Conservation (phyloP, 2,329 filamentous ascomycete genomes). For the Epichloe coenophiala region DNA sequence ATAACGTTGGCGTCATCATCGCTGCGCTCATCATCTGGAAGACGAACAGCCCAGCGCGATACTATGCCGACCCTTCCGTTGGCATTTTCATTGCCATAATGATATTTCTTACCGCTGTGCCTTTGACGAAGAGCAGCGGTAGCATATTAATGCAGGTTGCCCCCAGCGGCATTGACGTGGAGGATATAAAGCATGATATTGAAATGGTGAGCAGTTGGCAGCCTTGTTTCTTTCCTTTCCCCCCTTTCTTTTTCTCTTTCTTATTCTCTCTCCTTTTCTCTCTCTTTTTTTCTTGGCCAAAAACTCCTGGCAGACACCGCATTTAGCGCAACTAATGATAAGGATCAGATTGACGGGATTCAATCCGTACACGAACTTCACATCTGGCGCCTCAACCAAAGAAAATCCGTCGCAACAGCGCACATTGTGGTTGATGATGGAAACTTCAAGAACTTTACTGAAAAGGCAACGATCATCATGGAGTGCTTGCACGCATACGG, state of each 20-base stretch:
- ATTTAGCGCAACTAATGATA: neutral
- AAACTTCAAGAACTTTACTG: constrained; percentile 43
- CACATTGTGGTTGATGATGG: constrained; percentile 51
- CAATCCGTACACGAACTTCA: constrained; percentile 58
- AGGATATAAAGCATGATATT: constrained; percentile 55
- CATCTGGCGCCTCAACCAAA: constrained; percentile 60
- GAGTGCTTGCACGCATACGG: constrained; percentile 63
- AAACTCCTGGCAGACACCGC: neutral
- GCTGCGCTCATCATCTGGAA: constrained; percentile 59
- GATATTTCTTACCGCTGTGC: constrained; percentile 51
- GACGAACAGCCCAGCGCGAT: constrained; percentile 39
- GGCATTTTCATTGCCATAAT: constrained; percentile 59
- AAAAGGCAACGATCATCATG: constrained; percentile 45
- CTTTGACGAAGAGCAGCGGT: constrained; percentile 48
- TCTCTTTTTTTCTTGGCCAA: neutral
- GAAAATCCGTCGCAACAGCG: constrained; percentile 54
- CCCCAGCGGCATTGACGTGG: constrained; percentile 43
- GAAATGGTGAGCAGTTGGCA: constrained; percentile 34
- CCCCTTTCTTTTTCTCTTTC: no score
- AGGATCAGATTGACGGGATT: constrained; percentile 47
- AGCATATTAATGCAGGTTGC: constrained; percentile 55
- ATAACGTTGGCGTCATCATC: constrained; percentile 64
- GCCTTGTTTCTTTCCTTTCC: no score
- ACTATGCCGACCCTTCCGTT: constrained; percentile 59
- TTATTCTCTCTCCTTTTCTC: no score